Evolutionary conservation across 2,329 filamentous ascomycete species (phyloP).

Genomic region (Fusarium caatingaense): DNA sequence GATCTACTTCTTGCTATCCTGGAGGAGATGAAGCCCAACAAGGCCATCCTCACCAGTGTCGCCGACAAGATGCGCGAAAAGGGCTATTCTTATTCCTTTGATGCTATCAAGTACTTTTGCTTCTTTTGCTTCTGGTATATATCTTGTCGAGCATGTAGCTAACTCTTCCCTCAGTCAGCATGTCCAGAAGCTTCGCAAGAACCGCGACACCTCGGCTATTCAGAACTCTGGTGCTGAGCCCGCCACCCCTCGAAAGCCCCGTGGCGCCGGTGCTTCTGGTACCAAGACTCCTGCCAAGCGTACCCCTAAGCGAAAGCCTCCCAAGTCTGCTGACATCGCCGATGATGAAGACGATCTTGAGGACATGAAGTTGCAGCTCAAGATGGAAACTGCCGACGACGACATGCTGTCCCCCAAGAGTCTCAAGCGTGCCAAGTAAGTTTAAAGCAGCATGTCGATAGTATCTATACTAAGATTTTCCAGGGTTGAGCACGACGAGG

Average conservation of each 20-base stretch:
- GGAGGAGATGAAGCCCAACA: conserved; percentile 51
- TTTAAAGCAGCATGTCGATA: not conserved
- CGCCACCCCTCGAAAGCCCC: conserved; percentile 42
- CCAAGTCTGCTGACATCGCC: conserved; percentile 20
- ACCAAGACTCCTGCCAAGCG: conserved; percentile 47
- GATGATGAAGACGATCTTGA: conserved; percentile 45
- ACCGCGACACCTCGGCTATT: conserved; percentile 46
- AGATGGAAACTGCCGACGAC: conserved; percentile 40
- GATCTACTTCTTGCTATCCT: conserved; percentile 54
- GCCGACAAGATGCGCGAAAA: conserved; percentile 47
- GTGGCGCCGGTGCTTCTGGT: conserved; percentile 7
- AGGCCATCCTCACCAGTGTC: conserved; percentile 49
- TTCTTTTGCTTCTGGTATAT: not conserved
- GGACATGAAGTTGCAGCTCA: conserved; percentile 44
- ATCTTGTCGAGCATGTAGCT: conserved; percentile 10
- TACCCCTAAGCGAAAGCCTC: conserved; percentile 43
- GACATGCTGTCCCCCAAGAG: conserved; percentile 11
- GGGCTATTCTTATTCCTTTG: conserved; percentile 54
- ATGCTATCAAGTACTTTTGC: conserved; percentile 55
- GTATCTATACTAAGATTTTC: conserved; percentile 16
- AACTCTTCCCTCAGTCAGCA: conserved; percentile 55
- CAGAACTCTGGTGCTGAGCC: conserved; percentile 31
- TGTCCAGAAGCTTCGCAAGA: conserved; percentile 58
- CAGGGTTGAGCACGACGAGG: conserved; percentile 34
- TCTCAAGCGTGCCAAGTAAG: conserved; percentile 46